phyloP scores from a whole-genome alignment of 2,329 filamentous ascomycete species.

The Didymella sp. region DNA sequence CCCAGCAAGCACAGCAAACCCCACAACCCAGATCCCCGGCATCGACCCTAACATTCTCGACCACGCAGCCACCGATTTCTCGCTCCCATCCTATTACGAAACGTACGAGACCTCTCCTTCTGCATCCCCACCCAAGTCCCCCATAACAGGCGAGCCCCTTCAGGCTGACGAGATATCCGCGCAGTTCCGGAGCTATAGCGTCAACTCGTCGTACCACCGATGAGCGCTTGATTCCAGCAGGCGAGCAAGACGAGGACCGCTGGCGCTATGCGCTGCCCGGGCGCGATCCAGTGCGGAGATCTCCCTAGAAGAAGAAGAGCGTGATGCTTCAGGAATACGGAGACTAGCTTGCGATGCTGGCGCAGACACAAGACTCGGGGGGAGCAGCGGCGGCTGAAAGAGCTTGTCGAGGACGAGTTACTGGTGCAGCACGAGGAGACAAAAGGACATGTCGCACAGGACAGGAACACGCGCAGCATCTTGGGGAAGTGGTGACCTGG shows the following conservation, averaged over 20 bases:
- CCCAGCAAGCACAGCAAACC: conserved; percentile 1
- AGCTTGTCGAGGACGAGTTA: neutral
- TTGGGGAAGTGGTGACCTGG: neutral
- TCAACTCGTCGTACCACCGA: conserved; percentile 29
- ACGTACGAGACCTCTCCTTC: conserved; percentile 21
- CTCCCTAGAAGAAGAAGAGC: neutral
- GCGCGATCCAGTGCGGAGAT: conserved; percentile 20
- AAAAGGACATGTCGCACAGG: neutral
- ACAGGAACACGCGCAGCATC: neutral
- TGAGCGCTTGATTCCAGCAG: conserved; percentile 29
- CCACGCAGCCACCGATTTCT: conserved; percentile 42
- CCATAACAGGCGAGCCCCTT: conserved; percentile 19
- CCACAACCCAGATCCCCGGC: conserved; percentile 27
- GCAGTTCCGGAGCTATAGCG: conserved; percentile 39
- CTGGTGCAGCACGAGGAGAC: neutral
- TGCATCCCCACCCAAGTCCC: conserved; percentile 18
- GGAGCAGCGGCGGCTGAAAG: neutral
- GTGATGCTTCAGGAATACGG: neutral
- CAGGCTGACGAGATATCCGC: conserved; percentile 43
- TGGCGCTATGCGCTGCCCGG: conserved; percentile 33
- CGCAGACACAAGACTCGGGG: neutral
- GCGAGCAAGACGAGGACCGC: conserved; percentile 43
- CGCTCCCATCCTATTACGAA: conserved; percentile 37
- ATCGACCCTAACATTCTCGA: conserved; percentile 41
- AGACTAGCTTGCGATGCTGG: neutral